Conservation (phyloP, 2,329 filamentous ascomycete species). For the Colletotrichum magnum region DNA sequence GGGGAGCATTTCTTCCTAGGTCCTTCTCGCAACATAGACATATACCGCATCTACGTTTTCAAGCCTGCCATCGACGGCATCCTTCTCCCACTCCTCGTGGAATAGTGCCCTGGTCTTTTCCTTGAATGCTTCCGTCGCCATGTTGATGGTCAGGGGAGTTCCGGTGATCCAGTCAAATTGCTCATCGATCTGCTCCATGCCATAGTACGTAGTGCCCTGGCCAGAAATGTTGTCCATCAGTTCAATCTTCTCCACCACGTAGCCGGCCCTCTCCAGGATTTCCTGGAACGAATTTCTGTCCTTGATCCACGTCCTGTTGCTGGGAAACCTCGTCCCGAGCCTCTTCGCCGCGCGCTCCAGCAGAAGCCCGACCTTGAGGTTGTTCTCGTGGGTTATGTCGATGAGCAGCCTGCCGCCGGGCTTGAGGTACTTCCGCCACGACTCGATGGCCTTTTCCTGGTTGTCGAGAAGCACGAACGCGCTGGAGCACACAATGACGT, state of each 20-base stretch:
- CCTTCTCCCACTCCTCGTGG: slow-evolving; percentile 48
- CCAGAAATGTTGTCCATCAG: slow-evolving; percentile 47
- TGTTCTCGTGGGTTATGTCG: slow-evolving; percentile 52
- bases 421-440: slow-evolving; percentile 49
- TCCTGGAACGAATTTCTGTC: slow-evolving; percentile 47
- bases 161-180: slow-evolving; percentile 47
- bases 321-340: slow-evolving; percentile 46
- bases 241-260: slow-evolving; percentile 45
- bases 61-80: slow-evolving; percentile 48
- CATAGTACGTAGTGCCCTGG: slow-evolving; percentile 43
- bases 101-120: slow-evolving; percentile 46
- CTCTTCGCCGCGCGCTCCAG: slow-evolving; percentile 47
- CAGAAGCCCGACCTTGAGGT: slow-evolving; percentile 44
- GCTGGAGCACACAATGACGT: slow-evolving; percentile 51
- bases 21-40: slow-evolving; percentile 47
- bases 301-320: slow-evolving; percentile 48
- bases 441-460: slow-evolving; percentile 44
- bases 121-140: slow-evolving; percentile 44
- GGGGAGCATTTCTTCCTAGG: background rate
- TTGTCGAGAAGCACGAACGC: slow-evolving; percentile 51
- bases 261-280: slow-evolving; percentile 47
- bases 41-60: slow-evolving; percentile 48
- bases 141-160: slow-evolving; percentile 41
- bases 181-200: slow-evolving; percentile 46
- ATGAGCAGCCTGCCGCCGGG: slow-evolving; percentile 47